These are phyloP conservation scores for Ustilago tritici DNA, from an alignment of 1,284 basidiomycete genomes.

Conservation along the genomic window DNA sequence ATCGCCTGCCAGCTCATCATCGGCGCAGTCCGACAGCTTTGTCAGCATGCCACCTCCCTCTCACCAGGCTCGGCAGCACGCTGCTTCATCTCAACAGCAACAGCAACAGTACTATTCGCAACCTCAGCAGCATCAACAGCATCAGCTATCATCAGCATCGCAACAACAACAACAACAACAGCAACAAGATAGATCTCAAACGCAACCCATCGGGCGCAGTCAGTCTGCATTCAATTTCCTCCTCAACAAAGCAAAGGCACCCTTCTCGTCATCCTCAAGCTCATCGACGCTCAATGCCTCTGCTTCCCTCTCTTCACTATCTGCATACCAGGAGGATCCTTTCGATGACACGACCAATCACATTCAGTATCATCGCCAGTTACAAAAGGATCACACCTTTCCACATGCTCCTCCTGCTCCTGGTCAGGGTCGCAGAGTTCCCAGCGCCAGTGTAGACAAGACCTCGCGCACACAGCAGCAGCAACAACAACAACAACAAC, in stretches of 20 bases:
- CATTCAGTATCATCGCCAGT: conserved; percentile 49
- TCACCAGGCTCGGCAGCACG: conserved; percentile 23
- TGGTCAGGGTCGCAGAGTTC: conserved; percentile 16
- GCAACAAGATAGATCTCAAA: conserved; percentile 19
- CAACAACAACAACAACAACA: conserved; percentile 13
- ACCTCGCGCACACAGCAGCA: conserved; percentile 6
- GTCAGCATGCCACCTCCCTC: conserved; percentile 29
- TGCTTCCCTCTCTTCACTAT: conserved; percentile 53
- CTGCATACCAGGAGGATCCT: conserved; percentile 35
- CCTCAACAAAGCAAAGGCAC: conserved; percentile 61
- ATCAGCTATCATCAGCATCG: conserved; percentile 14
- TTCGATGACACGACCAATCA: conserved; percentile 49
- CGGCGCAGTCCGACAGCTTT: not conserved
- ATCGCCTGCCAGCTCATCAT: not conserved
- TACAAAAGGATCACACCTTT: conserved; percentile 37
- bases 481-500: conserved; percentile 14
- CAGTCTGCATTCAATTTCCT: conserved; percentile 65
- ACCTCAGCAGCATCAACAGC: conserved; percentile 16
- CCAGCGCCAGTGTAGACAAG: conserved; percentile 21
- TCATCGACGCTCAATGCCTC: conserved; percentile 45
- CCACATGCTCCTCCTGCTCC: conserved; percentile 32
- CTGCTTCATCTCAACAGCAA: conserved; percentile 21
- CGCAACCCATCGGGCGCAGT: conserved; percentile 55
- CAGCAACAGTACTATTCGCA: conserved; percentile 11
- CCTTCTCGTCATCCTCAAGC: conserved; percentile 55